Percentiles rank a stretch among this genome's conserved stretches.
These are phyloP conservation scores for Saccharomyces eubayanus DNA, from an alignment of 805 yeast species.

Conservation along the genomic window DNA sequence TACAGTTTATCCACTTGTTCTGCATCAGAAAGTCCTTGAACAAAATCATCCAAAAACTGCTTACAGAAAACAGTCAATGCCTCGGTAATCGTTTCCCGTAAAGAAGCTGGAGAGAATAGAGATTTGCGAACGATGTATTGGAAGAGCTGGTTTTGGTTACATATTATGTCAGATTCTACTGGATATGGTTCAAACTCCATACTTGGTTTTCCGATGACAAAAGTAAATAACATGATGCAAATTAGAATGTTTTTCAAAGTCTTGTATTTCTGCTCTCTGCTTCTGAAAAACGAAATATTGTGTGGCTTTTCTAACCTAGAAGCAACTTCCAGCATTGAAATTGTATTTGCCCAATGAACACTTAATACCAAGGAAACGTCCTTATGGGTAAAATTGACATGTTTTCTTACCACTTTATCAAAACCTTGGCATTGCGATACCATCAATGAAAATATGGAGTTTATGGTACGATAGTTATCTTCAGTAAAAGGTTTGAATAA, in stretches of 20 bases:
- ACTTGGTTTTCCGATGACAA: conserved; percentile 19
- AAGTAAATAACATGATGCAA: conserved; percentile 18
- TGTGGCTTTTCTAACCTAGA: conserved; percentile 40
- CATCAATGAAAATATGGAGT: conserved; percentile 13
- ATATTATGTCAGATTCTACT: conserved; percentile 7
- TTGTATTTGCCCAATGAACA: conserved; percentile 29
- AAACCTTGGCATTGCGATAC: conserved; percentile 17
- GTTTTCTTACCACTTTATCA: conserved; percentile 13
- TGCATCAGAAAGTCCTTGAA: conserved; percentile 8
- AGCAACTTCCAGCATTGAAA: conserved; percentile 52
- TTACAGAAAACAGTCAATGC: conserved; percentile 13
- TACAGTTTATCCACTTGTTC: neutral
- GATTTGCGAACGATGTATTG: conserved; percentile 23
- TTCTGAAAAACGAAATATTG: conserved; percentile 26
- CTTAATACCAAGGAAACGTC: conserved; percentile 17
- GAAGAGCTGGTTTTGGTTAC: conserved; percentile 23
- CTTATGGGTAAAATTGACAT: conserved; percentile 10
- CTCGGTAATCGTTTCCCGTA: conserved; percentile 13
- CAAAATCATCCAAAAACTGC: conserved; percentile 13
- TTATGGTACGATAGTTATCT: conserved; percentile 10
- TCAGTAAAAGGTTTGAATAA: conserved; percentile 12
- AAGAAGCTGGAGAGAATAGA: conserved; percentile 14
- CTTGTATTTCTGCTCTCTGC: conserved; percentile 35
- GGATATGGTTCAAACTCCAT: conserved; percentile 11
- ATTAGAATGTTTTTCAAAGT: conserved; percentile 28